Evolutionary conservation across 1,139 yeast genomes (phyloP).

Genomic region (Nadsonia starkeyi-henricii): DNA sequence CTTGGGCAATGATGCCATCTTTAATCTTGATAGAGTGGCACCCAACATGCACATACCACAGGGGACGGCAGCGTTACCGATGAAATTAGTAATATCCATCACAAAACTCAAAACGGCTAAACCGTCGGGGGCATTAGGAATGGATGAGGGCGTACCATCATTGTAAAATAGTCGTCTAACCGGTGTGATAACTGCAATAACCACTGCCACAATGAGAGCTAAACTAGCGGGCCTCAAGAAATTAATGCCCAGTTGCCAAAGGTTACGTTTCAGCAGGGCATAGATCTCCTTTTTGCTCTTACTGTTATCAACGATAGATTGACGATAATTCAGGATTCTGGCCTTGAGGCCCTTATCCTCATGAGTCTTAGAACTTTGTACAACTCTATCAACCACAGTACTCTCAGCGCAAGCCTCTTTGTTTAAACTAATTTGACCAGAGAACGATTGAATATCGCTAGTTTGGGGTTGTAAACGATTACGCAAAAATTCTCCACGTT

Average conservation of each 20-base stretch:
- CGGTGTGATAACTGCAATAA: conserved; percentile 75
- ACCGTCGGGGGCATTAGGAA: conserved; percentile 67
- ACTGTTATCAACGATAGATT: not conserved
- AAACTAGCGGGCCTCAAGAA: conserved; percentile 58
- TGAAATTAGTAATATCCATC: conserved; percentile 63
- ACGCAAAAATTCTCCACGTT: not conserved
- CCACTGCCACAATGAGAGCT: conserved; percentile 46
- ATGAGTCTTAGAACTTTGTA: too few species aligned
- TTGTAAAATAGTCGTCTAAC: conserved; percentile 54
- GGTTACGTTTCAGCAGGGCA: not conserved
- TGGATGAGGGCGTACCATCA: conserved; percentile 23
- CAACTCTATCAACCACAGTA: not conserved
- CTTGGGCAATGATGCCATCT: conserved; percentile 41
- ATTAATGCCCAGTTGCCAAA: conserved; percentile 34
- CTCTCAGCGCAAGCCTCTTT: not conserved
- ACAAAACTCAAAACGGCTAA: conserved; percentile 72
- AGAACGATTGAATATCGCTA: not conserved
- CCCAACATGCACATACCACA: conserved; percentile 70
- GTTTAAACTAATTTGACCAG: not conserved
- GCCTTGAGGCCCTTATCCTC: not conserved
- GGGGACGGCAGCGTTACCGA: conserved; percentile 85
- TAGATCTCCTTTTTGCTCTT: not conserved
- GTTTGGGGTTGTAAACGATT: too few species aligned
- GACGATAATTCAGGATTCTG: not conserved
- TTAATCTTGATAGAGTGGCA: conserved; percentile 68